Conservation (phyloP, 2,329 filamentous ascomycete genomes). For the Diaporthe sp. region DNA sequence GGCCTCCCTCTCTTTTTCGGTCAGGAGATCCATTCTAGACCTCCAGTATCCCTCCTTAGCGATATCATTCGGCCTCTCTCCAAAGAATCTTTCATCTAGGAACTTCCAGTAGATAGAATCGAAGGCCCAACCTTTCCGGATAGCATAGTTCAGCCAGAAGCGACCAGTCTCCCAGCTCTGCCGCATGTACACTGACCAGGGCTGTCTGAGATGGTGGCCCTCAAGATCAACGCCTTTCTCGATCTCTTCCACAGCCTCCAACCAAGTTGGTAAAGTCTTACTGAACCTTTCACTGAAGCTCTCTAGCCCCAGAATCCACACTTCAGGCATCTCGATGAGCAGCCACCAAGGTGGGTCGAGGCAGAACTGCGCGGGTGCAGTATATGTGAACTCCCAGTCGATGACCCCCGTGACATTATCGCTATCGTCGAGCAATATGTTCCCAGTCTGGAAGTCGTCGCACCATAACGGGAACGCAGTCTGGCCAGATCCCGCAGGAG, state of each 20-base stretch:
- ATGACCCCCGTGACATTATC: constrained; percentile 1
- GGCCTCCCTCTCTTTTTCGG: background rate
- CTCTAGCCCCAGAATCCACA: constrained; percentile 41
- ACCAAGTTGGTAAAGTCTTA: constrained; percentile 44
- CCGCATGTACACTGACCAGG: constrained; percentile 37
- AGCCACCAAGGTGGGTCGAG: constrained; percentile 49
- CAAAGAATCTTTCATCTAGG: constrained; percentile 35
- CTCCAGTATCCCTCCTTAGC: background rate
- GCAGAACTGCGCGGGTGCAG: background rate
- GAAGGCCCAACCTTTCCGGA: constrained; percentile 33
- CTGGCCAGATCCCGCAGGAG: constrained; percentile 39
- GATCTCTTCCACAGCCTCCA: constrained; percentile 44
- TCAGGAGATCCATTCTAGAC: background rate
- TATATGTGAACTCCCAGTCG: constrained; percentile 26
- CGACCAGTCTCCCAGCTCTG: constrained; percentile 36
- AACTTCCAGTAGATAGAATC: constrained; percentile 35
- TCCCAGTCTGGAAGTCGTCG: constrained; percentile 17
- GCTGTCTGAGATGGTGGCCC: background rate
- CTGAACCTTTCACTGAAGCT: background rate
- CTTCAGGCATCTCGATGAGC: constrained; percentile 43
- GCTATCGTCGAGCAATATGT: background rate
- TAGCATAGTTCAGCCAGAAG: constrained; percentile 36
- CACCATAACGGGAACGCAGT: background rate
- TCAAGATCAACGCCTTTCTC: constrained; percentile 37
- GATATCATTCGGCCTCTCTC: background rate